Conservation (phyloP, 768 basidiomycete genomes). For the Boletus tylopilopsis region DNA sequence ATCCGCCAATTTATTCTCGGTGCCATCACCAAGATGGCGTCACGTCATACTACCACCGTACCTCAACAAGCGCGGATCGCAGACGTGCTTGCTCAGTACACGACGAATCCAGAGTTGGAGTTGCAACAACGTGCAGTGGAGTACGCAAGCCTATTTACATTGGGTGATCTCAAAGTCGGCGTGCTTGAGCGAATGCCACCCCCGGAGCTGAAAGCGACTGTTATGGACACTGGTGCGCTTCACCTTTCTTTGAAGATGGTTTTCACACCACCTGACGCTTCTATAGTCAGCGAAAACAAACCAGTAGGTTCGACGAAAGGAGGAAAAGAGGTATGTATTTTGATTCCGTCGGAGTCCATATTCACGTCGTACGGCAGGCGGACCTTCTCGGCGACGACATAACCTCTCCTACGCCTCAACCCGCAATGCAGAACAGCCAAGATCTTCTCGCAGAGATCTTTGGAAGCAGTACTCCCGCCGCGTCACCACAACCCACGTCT, state of each 20-base stretch:
- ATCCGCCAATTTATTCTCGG: conserved; percentile 91
- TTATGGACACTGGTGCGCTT: conserved; percentile 82
- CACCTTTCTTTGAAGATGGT: background rate
- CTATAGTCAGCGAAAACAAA: conserved; percentile 88
- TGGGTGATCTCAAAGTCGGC: conserved; percentile 73
- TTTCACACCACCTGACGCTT: conserved; percentile 1
- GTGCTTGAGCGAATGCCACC: conserved; percentile 99
- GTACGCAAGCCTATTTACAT: conserved; percentile 79
- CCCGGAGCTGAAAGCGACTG: conserved; percentile 95
- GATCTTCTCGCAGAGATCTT: conserved; percentile 94
- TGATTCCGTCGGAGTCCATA: background rate
- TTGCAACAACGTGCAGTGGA: conserved; percentile 95
- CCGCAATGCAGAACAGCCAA: conserved; percentile 57
- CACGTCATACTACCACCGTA: conserved; percentile 63
- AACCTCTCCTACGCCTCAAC: conserved; percentile 37
- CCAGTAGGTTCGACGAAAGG: conserved; percentile 88
- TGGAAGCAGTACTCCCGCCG: conserved; percentile 43
- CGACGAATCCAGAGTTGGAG: conserved; percentile 88
- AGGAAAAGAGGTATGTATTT: conserved; percentile 59
- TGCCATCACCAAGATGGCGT: conserved; percentile 84
- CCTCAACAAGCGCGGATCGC: conserved; percentile 76
- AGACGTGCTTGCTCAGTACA: conserved; percentile 74
- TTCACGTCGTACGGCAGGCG: conserved; percentile 31
- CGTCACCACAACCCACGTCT: conserved; percentile 32
- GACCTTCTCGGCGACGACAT: conserved; percentile 86